These are phyloP conservation scores for Paecilomyces fulvus DNA, from an alignment of 2,329 filamentous ascomycete species.

Conservation along the genomic window DNA sequence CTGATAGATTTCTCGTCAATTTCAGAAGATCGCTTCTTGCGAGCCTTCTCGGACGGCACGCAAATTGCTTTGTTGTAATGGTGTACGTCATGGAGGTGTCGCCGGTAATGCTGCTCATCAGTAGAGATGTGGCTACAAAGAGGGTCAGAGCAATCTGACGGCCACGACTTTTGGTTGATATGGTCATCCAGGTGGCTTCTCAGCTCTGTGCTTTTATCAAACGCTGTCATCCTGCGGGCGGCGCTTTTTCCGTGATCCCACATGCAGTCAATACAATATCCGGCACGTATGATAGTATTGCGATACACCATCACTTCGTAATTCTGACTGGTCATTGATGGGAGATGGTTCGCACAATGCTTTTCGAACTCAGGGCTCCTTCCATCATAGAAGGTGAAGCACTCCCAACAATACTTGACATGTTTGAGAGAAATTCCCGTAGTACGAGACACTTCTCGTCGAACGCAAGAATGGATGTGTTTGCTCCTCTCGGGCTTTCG, in stretches of 20 bases:
- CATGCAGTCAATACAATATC: slow-evolving; percentile 3
- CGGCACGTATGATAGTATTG: slow-evolving; percentile 7
- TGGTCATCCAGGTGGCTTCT: not conserved
- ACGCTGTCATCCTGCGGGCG: not conserved
- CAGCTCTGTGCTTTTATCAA: not conserved
- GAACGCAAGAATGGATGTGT: slow-evolving; percentile 8
- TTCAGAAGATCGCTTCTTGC: not conserved
- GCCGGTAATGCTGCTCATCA: not conserved
- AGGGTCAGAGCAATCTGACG: not conserved
- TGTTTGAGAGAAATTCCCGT: not conserved
- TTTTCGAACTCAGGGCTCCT: slow-evolving; percentile 3
- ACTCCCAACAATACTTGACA: slow-evolving; percentile 8
- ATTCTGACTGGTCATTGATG: slow-evolving; percentile 3
- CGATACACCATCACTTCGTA: slow-evolving; percentile 9
- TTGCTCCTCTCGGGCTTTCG: slow-evolving; percentile 6
- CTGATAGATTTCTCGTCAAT: not conserved
- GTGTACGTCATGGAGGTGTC: not conserved
- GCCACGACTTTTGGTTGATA: not conserved
- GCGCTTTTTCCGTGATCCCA: not conserved
- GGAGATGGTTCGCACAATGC: slow-evolving; percentile 8
- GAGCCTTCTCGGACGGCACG: not conserved
- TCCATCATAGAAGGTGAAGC: slow-evolving; percentile 8
- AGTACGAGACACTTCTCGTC: slow-evolving; percentile 3
- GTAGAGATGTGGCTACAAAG: not conserved
- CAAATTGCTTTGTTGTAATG: not conserved